Conservation (phyloP, 73 alveolate species). For the Paramecium sexaurelia region DNA sequence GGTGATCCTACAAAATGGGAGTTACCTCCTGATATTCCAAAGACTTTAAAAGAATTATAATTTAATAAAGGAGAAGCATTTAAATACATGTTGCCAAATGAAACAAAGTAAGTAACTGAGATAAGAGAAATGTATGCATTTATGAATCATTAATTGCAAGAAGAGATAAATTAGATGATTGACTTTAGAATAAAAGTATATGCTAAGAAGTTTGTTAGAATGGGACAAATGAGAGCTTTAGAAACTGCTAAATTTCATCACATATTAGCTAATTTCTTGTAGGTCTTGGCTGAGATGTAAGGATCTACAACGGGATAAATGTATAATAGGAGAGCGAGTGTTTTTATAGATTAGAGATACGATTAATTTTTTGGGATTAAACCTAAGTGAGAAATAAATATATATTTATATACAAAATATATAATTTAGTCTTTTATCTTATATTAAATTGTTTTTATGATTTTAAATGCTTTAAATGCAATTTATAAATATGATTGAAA, state of each 20-base stretch:
- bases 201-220: slow-evolving; percentile 31
- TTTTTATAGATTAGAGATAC: not conserved
- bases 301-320: slow-evolving; percentile 10
- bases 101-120: not conserved
- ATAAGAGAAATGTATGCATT: slow-evolving; percentile 38
- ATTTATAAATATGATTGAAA: too few species aligned
- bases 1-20: slow-evolving; percentile 54
- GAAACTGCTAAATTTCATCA: slow-evolving; percentile 55
- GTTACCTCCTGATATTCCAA: slow-evolving; percentile 64
- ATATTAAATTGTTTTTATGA: not conserved
- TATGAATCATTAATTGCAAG: slow-evolving; percentile 44
- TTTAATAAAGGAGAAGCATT: slow-evolving; percentile 55
- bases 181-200: slow-evolving; percentile 36
- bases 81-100: slow-evolving; percentile 51
- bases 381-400: slow-evolving; percentile 4
- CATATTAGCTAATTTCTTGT: slow-evolving; percentile 6
- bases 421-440: not conserved
- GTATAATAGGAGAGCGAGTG: not conserved
- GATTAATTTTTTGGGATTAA: slow-evolving; percentile 38
- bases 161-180: slow-evolving; percentile 27
- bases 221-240: slow-evolving; percentile 25
- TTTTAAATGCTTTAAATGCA: not conserved
- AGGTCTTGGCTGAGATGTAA: slow-evolving; percentile 15
- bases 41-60: slow-evolving; percentile 6
- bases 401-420: not conserved